These are phyloP conservation scores for Fistulinella prunicolor DNA, from an alignment of 768 basidiomycete genomes.

Conservation along the genomic window DNA sequence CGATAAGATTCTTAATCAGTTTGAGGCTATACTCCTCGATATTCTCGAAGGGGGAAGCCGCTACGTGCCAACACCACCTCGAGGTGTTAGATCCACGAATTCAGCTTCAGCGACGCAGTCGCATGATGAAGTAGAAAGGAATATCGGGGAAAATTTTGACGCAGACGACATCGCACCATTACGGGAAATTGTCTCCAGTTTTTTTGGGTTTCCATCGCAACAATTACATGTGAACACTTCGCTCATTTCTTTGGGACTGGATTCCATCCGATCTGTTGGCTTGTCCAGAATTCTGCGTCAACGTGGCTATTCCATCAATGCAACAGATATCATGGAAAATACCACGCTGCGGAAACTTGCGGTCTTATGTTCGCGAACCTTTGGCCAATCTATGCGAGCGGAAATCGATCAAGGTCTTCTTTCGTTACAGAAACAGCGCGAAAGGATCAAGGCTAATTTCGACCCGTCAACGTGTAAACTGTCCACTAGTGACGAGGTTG, in stretches of 20 bases:
- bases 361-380: conserved; percentile 13
- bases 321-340: conserved; percentile 38
- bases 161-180: conserved; percentile 8
- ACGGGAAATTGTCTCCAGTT: conserved; percentile 16
- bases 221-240: conserved; percentile 26
- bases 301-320: conserved; percentile 33
- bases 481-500: conserved; percentile 30
- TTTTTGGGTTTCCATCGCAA: conserved; percentile 15
- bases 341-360: conserved; percentile 15
- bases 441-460: conserved; percentile 18
- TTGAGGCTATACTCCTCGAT: conserved; percentile 25
- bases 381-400: not conserved
- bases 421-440: conserved; percentile 9
- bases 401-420: conserved; percentile 11
- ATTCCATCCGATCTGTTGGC: conserved; percentile 47
- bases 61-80: not conserved
- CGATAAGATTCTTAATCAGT: conserved; percentile 18
- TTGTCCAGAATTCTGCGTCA: conserved; percentile 35
- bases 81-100: not conserved
- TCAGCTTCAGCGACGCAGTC: not conserved
- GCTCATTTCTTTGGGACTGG: conserved; percentile 44
- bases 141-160: not conserved
- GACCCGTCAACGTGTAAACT: conserved; percentile 17
- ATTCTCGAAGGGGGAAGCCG: conserved; percentile 11
- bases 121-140: not conserved